Percentiles rank a stretch among this genome's conserved stretches.
These are phyloP conservation scores for Schizonepeta tenuifolia DNA, from an alignment of 257 asterid genomes.

Conservation along the genomic window DNA sequence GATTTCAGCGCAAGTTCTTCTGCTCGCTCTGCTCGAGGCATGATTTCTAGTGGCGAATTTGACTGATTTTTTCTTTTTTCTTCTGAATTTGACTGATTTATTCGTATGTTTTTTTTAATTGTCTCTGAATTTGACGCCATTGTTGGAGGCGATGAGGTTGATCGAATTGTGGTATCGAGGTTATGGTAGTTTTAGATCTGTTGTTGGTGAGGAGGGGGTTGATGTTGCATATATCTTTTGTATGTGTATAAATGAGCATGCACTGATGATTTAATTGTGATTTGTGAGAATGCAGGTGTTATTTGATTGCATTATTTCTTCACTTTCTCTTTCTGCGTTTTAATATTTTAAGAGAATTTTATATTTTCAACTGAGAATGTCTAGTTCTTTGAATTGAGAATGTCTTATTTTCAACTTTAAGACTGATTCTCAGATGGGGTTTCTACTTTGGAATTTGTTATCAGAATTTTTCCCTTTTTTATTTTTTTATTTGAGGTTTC, in stretches of 20 bases:
- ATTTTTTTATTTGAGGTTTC: slow-evolving; percentile 5
- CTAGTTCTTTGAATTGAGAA: too few species aligned
- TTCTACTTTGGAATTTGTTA: slow-evolving; percentile 3
- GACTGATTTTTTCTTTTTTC: too few species aligned
- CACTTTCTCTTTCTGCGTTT: background rate
- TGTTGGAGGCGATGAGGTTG: background rate
- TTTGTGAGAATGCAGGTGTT: background rate
- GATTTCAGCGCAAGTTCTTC: slow-evolving; percentile 57
- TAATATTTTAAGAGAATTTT: background rate
- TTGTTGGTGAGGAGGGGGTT: background rate
- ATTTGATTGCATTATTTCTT: background rate
- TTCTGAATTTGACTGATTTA: background rate
- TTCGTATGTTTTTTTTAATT: background rate
- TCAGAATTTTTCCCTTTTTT: too few species aligned
- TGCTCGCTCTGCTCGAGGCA: slow-evolving; percentile 59
- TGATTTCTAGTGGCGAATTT: slow-evolving; percentile 23
- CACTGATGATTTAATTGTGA: background rate
- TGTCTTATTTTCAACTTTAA: too few species aligned
- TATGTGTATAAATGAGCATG: background rate
- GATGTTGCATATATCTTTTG: background rate
- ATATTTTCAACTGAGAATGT: too few species aligned
- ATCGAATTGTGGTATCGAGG: background rate
- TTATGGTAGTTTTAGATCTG: slow-evolving; percentile 2
- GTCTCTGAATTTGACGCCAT: background rate
- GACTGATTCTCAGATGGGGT: too few species aligned